phyloP scores from a whole-genome alignment of 1,284 basidiomycete species.

The Amylostereum areolatum region DNA sequence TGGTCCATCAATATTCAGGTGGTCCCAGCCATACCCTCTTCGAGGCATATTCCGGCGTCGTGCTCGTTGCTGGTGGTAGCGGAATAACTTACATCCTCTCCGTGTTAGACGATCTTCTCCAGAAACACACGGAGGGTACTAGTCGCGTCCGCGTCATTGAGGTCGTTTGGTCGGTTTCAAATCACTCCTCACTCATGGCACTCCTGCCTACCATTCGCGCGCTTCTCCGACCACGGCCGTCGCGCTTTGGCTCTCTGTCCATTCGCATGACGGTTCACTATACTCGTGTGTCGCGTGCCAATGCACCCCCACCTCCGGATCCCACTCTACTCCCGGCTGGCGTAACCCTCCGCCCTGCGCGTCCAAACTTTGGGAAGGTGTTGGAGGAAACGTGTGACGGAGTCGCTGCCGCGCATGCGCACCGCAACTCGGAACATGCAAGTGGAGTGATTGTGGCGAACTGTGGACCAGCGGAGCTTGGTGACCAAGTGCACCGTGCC shows the following conservation, averaged over 20 bases:
- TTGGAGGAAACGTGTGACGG: background rate
- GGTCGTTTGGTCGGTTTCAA: conserved; percentile 52
- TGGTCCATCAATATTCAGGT: conserved; percentile 23
- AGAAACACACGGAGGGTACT: conserved; percentile 35
- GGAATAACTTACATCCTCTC: conserved; percentile 59
- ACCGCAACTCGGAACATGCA: background rate
- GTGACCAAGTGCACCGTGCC: conserved; percentile 38
- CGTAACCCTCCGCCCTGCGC: background rate
- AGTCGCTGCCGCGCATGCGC: background rate
- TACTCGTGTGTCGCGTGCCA: background rate
- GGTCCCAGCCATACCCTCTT: conserved; percentile 46
- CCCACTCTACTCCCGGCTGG: background rate
- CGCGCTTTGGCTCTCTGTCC: background rate
- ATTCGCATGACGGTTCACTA: background rate
- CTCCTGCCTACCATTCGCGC: background rate
- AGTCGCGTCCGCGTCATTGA: conserved; percentile 47
- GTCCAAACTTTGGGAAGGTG: background rate
- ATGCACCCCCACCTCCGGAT: background rate
- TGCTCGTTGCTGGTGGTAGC: conserved; percentile 59
- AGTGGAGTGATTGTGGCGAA: background rate
- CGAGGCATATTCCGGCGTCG: conserved; percentile 48
- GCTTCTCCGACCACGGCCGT: background rate
- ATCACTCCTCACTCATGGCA: conserved; percentile 23
- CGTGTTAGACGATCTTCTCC: conserved; percentile 50
- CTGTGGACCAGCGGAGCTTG: conserved; percentile 24